Percentiles rank a stretch among this genome's conserved stretches.
phyloP scores from a whole-genome alignment of 768 basidiomycete genomes.

The Hygrophorus pudorinus region DNA sequence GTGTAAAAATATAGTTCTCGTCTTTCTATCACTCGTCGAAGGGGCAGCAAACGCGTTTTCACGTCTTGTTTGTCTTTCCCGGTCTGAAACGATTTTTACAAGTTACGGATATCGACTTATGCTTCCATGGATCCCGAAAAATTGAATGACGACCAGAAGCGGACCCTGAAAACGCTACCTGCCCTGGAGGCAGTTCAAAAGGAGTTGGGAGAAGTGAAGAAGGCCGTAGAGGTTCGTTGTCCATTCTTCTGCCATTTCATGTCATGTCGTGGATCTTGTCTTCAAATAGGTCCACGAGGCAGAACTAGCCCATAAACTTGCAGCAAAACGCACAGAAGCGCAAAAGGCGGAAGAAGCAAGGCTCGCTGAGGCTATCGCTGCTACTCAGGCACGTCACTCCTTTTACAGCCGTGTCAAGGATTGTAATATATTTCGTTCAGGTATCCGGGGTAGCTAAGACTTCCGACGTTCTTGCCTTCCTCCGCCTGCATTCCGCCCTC shows the following conservation, averaged over 20 bases:
- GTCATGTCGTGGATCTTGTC: constrained; percentile 4
- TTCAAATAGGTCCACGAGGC: constrained; percentile 47
- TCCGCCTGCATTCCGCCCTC: constrained; percentile 47
- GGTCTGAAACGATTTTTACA: constrained; percentile 9
- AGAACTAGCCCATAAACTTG: constrained; percentile 47
- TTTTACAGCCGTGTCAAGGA: background rate
- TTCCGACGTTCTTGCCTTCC: constrained; percentile 44
- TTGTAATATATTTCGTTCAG: background rate
- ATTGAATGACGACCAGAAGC: constrained; percentile 84
- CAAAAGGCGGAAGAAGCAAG: constrained; percentile 48
- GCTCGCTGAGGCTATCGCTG: constrained; percentile 43
- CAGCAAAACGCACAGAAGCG: constrained; percentile 42
- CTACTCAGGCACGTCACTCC: constrained; percentile 40
- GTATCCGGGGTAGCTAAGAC: constrained; percentile 26
- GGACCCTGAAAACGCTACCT: constrained; percentile 61
- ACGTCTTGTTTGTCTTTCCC: constrained; percentile 1
- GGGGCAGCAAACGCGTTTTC: background rate
- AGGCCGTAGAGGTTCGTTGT: constrained; percentile 63
- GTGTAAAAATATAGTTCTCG: constrained; percentile 16
- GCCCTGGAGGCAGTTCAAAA: constrained; percentile 69
- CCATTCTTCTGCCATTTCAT: background rate
- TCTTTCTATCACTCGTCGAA: constrained; percentile 1
- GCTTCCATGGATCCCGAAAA: constrained; percentile 56
- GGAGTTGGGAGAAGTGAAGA: constrained; percentile 78
- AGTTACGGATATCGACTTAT: constrained; percentile 72